A percentile compares a stretch with the other conserved stretches of the same genome.
These are phyloP conservation scores for Linum usitatissimum DNA, from an alignment of 345 rosid genomes.

Conservation along the genomic window DNA sequence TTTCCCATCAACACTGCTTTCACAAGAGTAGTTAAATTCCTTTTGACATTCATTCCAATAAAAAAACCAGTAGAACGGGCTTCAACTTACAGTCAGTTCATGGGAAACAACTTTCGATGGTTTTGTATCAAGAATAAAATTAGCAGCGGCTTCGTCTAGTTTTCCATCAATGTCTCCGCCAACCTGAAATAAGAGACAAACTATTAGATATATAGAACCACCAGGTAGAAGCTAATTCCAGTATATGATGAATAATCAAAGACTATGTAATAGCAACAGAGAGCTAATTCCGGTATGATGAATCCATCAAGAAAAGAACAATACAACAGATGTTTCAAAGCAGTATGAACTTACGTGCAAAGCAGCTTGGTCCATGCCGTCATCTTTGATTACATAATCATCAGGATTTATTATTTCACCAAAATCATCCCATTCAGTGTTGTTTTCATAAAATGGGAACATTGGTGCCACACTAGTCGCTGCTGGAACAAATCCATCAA, in stretches of 20 bases:
- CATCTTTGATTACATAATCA: conserved; percentile 83
- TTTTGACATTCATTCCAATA: neutral
- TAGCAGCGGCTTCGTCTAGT: conserved; percentile 84
- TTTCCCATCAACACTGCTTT: no score
- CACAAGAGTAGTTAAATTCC: neutral
- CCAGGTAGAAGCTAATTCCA: neutral
- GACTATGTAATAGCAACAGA: neutral
- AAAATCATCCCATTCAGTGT: conserved; percentile 90
- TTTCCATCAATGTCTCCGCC: conserved; percentile 71
- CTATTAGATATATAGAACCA: conserved; percentile 6
- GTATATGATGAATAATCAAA: neutral
- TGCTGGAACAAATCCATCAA: conserved; percentile 91
- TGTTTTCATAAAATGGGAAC: conserved; percentile 80
- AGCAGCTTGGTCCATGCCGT: conserved; percentile 61
- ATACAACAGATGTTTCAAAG: neutral
- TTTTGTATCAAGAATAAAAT: conserved; percentile 76
- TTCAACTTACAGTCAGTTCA: conserved; percentile 80
- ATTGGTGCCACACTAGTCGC: conserved; percentile 77
- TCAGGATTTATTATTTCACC: conserved; percentile 97
- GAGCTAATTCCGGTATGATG: neutral
- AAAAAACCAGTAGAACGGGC: neutral
- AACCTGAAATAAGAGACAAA: conserved; percentile 36
- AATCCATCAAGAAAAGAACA: conserved; percentile 6
- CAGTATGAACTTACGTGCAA: conserved; percentile 41
- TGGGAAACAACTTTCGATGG: conserved; percentile 92